phyloP scores from a whole-genome alignment of 169 alveolate genomes.

The Plasmodium ovale region DNA sequence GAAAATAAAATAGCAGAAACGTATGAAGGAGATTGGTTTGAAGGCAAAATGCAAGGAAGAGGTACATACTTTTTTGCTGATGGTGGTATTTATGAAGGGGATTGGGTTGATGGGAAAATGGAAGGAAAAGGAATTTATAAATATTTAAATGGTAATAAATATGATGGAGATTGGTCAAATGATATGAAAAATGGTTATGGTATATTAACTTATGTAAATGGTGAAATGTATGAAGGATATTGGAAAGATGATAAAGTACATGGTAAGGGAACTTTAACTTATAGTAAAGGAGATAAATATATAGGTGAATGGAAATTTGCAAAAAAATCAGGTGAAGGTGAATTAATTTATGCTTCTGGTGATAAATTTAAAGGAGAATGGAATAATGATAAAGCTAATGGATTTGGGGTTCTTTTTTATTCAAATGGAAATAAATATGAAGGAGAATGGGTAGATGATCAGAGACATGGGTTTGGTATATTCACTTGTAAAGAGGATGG shows the following conservation, averaged over 20 bases:
- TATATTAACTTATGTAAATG: conserved; percentile 89
- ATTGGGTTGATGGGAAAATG: conserved; percentile 96
- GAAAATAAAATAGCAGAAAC: conserved; percentile 87
- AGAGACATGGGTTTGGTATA: conserved; percentile 91
- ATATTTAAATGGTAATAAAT: conserved; percentile 92
- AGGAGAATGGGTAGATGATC: conserved; percentile 94
- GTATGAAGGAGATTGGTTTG: conserved; percentile 95
- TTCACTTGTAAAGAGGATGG: conserved; percentile 93
- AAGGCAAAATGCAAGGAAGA: conserved; percentile 94
- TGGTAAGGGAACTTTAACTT: conserved; percentile 94
- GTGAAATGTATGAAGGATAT: conserved; percentile 94
- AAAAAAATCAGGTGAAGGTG: conserved; percentile 96
- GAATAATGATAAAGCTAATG: conserved; percentile 96
- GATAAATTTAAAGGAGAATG: conserved; percentile 92
- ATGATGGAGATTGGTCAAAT: conserved; percentile 97
- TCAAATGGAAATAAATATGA: conserved; percentile 94
- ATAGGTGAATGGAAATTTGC: conserved; percentile 96
- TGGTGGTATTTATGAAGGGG: conserved; percentile 96
- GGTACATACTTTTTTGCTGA: conserved; percentile 94
- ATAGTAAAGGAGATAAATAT: conserved; percentile 92
- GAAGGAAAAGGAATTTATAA: conserved; percentile 94
- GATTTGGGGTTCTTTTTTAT: conserved; percentile 92
- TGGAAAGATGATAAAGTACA: conserved; percentile 95
- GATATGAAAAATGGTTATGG: conserved; percentile 96
- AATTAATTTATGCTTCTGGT: conserved; percentile 93